A percentile compares a stretch with the other conserved stretches of the same genome.
phyloP scores from a whole-genome alignment of 805 yeast genomes.

The Ogataea degrootiae region DNA sequence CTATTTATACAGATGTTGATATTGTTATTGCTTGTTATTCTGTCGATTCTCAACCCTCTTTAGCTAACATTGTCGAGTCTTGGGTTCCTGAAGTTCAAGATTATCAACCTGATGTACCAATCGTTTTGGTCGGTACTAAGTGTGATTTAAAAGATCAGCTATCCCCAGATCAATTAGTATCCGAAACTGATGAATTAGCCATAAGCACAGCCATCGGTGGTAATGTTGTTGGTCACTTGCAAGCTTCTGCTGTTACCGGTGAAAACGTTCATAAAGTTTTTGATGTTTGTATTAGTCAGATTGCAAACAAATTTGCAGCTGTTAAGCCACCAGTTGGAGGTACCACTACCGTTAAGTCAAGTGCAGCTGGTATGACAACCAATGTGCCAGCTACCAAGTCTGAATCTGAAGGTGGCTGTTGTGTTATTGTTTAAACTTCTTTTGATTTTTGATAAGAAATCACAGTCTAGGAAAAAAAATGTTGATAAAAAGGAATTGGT shows the following conservation, averaged over 20 bases:
- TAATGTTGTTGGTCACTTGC: constrained; percentile 62
- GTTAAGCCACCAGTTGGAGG: constrained; percentile 1
- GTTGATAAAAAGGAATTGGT: too few relatives aligned
- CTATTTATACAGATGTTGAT: constrained; percentile 73
- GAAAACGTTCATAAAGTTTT: constrained; percentile 63
- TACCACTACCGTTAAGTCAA: not conserved
- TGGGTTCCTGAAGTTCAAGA: constrained; percentile 83
- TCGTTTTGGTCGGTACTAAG: constrained; percentile 74
- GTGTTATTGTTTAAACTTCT: constrained; percentile 7
- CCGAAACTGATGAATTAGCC: constrained; percentile 38
- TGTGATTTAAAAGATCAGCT: constrained; percentile 42
- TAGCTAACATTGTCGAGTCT: constrained; percentile 64
- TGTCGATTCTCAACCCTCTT: constrained; percentile 53
- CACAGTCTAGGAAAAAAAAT: too few relatives aligned
- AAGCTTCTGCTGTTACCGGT: constrained; percentile 70
- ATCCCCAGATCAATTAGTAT: constrained; percentile 28
- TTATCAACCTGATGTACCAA: constrained; percentile 74
- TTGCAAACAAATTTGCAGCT: constrained; percentile 5
- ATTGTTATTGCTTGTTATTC: constrained; percentile 68
- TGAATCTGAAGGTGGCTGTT: constrained; percentile 5
- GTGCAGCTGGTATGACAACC: not conserved
- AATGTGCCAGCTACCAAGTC: not conserved
- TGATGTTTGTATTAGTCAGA: constrained; percentile 37
- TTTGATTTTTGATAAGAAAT: not conserved
- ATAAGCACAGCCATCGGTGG: constrained; percentile 49